phyloP scores from a whole-genome alignment of 768 basidiomycete species.

The Termitomyces sp. region DNA sequence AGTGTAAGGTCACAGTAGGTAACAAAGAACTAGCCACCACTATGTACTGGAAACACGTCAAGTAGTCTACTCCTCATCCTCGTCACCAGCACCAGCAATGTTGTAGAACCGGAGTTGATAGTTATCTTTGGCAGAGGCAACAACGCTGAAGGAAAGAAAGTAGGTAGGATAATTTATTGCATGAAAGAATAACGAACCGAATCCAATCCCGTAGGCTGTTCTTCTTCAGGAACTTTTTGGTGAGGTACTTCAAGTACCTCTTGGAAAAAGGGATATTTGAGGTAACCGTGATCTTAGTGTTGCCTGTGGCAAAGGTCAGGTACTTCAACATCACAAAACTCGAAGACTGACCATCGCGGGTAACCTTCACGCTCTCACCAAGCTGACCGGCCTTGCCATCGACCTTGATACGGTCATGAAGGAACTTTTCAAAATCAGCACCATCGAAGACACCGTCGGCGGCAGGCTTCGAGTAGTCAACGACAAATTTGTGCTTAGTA shows the following conservation, averaged over 20 bases:
- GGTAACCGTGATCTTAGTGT: constrained; percentile 79
- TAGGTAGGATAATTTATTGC: background rate
- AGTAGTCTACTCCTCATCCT: constrained; percentile 22
- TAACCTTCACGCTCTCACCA: constrained; percentile 83
- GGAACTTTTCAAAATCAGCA: constrained; percentile 74
- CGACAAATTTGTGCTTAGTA: constrained; percentile 70
- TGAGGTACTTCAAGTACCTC: constrained; percentile 96
- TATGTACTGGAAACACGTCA: no score
- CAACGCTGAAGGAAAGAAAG: constrained; percentile 50
- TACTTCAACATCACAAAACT: background rate
- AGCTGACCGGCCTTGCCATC: constrained; percentile 90
- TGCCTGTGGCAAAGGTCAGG: constrained; percentile 38
- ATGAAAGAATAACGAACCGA: constrained; percentile 44
- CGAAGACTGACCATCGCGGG: constrained; percentile 70
- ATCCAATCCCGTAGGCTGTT: constrained; percentile 95
- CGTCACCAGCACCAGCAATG: constrained; percentile 44
- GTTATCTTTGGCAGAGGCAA: constrained; percentile 88
- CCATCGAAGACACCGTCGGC: constrained; percentile 50
- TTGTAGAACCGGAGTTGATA: constrained; percentile 97
- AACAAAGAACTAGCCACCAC: no score
- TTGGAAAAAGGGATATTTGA: constrained; percentile 92
- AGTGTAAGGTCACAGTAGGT: no score
- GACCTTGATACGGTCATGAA: constrained; percentile 92
- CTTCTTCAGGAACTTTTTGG: constrained; percentile 99
- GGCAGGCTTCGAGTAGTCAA: constrained; percentile 85